Evolutionary conservation across 768 basidiomycete genomes (phyloP), one percentile per base, ranked within the genome.

Genomic region (Suillus lakei): DNA sequence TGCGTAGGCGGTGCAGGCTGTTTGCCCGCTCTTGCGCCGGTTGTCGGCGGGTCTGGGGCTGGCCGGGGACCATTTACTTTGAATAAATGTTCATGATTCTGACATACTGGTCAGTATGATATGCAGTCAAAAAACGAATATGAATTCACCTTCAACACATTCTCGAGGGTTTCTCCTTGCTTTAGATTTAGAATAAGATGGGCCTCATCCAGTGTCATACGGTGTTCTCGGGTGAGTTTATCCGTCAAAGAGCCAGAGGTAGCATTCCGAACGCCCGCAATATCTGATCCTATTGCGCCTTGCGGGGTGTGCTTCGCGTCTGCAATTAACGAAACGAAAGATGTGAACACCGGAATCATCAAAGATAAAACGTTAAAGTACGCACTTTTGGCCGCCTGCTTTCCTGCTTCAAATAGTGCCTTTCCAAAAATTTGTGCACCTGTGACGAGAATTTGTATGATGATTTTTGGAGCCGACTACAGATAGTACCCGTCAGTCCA

Each of bases 181-280:
- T 95, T 96, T 26, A 87, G 80, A 76, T 99, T 98, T 67, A 99
- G 80, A 72, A 99, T 95, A 65, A 98, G 81, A 72, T 90, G 91
- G 23, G 97, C 98, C 80, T 99, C 98, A 70, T 98, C 96, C 70
- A 97, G 71, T 8, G 95, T 95, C 96, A 99, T 96, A 60, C 91
- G 88, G 72, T 95, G 89, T 68, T 92, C 87, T 68, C 91, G 86
- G 61, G 93, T 95, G 44, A 98, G 80, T 72, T 86, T 88, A 83
- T 96, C 94, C 13, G 91, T 92, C 9, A 83, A 68, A 30, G 92
- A 92, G n/a, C 85, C 85, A 16, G 91, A 89, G 15, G 82, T 91
- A 21, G 93, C 92, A 59, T 90, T 81, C 46, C 89, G 87, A 21
- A 93, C 85, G 46, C 93, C 93, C 16, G 87, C 88, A 23, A 86